Base-by-base conservation (phyloP, 225 moss, liverwort and hornwort species). In the Thuidium tamariscinum region DNA sequence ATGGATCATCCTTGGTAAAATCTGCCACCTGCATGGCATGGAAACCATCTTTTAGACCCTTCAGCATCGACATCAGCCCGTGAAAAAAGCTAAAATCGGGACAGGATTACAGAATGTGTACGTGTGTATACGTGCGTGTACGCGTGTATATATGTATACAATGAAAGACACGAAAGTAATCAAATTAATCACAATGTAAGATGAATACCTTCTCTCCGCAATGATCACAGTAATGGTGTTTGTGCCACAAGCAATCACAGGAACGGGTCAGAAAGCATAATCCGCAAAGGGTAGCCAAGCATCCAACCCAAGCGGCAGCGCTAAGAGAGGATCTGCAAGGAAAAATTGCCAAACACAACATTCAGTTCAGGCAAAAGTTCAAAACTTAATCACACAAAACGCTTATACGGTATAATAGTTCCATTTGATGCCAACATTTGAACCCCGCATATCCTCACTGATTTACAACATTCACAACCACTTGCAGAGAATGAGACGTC, bases 201-300 rank as follows among this genome's bases (percentile, higher is more conserved):
- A 57, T 10, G 21, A 61, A 83, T 81, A 95, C 97, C 96, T 95
- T 95, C 63, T 96, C 41, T 83, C 95, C 96, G 87, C 97, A 97
- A 57, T 94, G 92, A 51, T 89, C 92, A 85, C 97, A 97, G 32
- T 88, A 96, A 80, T 97, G 97, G 84, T 96, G 86, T 89, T 97
- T 97, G 88, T 97, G 89, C 97, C 96, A 95, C 84, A 97, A 93
- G 77, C 96, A 97, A 86, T 97, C 96, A 82, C 94, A 95, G 34
- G 92, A 82, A 65, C 95, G 95, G 39, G 92, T 94, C 15, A 97
- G 88, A 84, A 97, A 96, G 91, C 96, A 97, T 54, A 96, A 88
- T 83, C 97, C 97, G 51, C 93, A 93, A 19, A 95, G 3, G 46
- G 92, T 87, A 66, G 88, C 89, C 90, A 95, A 79, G 90, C 97